Conservation (phyloP, 371 early-diverging fungal species). For the Rhizopus sp. region DNA sequence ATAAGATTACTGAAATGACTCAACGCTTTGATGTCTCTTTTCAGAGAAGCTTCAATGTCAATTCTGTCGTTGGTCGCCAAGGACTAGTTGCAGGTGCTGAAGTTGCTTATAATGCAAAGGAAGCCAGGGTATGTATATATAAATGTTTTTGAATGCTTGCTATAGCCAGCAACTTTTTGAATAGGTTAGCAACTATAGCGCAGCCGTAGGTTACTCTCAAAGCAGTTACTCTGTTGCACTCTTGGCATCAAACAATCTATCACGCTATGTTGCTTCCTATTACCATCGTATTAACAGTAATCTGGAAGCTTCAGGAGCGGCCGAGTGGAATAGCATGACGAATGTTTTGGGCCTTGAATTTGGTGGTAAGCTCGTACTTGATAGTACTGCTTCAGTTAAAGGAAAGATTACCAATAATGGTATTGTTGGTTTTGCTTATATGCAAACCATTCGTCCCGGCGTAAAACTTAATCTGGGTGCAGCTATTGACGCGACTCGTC, state of each 20-base stretch:
- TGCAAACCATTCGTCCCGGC: conserved; percentile 89
- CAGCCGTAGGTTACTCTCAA: conserved; percentile 83
- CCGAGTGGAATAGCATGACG: conserved; percentile 79
- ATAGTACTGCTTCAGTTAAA: conserved; percentile 87
- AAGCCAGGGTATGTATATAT: conserved; percentile 60
- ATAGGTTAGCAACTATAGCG: conserved; percentile 80
- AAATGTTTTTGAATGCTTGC: background rate
- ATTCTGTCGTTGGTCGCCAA: conserved; percentile 66
- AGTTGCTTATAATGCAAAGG: conserved; percentile 86
- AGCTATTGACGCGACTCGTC: conserved; percentile 84
- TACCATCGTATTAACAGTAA: conserved; percentile 84
- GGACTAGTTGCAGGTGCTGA: conserved; percentile 92
- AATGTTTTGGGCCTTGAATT: conserved; percentile 83
- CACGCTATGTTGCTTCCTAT: conserved; percentile 91
- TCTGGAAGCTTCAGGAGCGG: conserved; percentile 90
- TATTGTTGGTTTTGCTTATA: conserved; percentile 87
- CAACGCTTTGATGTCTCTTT: too few relatives aligned
- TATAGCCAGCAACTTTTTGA: background rate
- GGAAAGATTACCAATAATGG: conserved; percentile 94
- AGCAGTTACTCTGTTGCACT: conserved; percentile 87
- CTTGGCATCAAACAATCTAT: conserved; percentile 86
- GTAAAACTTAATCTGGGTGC: conserved; percentile 92
- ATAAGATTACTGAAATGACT: background rate
- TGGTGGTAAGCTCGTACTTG: conserved; percentile 90
- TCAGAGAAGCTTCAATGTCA: conserved; percentile 48